Base-by-base conservation (phyloP, 148 eudicot species). In the Nyssa sinensis region DNA sequence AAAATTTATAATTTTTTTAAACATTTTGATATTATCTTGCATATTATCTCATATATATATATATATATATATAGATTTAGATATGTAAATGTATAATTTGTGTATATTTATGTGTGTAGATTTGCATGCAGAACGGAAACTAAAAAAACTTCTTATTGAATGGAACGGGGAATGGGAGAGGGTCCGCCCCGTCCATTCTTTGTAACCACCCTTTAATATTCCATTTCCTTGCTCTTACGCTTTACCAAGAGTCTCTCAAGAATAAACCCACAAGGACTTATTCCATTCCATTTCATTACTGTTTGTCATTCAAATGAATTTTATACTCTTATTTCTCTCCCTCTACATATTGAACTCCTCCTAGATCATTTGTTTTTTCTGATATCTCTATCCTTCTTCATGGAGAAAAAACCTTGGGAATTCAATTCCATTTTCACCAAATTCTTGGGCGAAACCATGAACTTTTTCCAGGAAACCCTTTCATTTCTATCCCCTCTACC, bases 401-500 rank as follows among this genome's bases (percentile, higher is more conserved):
- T 69, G 72, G 73, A 68, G 13, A 33, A 49, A 2, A 62, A 63
- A 2, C 34, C 74, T 51, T 12, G 51, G 64, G 71, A 64, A 71
- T 64, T 64, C 70, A 53, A 61, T 63, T 70, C 75, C 74, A 55
- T 64, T 41, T 47, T 12, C 59, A 16, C 24, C 59, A 41, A 67
- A 27, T 4, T 67, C 33, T 47, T 41, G 33, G 58, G 58, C 33
- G 16, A 41, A 1, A 4, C 41, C 25, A 51, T 6, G 10, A 27
- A 57, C 21, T 53, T 25, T 24, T 32, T 44, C 16, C 35, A 41
- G 61, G 14, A 24, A 51, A 32, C 62, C 17, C 24, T 64, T 63
- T 68, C 35, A 28, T 28, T 24, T 61, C 70, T 74, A 32, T 65
- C 71, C 28, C 74, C 78, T 49, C 74, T 78, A 62, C 60, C 59